Base-by-base conservation (phyloP, 768 basidiomycete genomes). In the Cystobasidium tubakii region DNA sequence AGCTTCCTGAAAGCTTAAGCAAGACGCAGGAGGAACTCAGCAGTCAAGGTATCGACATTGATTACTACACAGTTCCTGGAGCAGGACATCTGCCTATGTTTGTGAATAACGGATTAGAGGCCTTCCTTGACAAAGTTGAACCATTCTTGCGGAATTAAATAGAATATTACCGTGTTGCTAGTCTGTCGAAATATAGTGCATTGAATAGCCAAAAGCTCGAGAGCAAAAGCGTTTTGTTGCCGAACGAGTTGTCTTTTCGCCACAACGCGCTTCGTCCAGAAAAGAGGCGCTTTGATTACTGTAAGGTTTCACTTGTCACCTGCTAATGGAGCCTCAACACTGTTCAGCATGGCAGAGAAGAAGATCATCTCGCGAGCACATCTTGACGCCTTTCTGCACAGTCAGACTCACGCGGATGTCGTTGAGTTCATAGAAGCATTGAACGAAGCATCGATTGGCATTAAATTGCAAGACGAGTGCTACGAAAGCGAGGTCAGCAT, bases 361-460 rank as follows among this genome's bases (percentile, higher is more conserved):
- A 77, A 76, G 1, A 90, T 99, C 75, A 82, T 98, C 33, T 86
- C 88, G 0, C 86, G 85, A 34, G 86, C 85, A 3, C 93, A 97
- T 77, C 86, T 98, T 0, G 84, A 85, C 25, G 87, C 86, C n/a
- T 99, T 96, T 79, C 88, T 92, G 78, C 77, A 83, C 9, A 93
- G 91, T 0, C 80, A 84, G 60, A 89, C 92, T 0, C 87, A 92
- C 78, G 80, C 83, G 27, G 83, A 86, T 10, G 83, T 98, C 72
- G 80, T 91, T 6, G 79, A 83, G 0, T 92, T 91, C 77, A 85
- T 97, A 66, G 85, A 88, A 69, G 82, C 84, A 0, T 84, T 97
- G 36, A 97, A 96, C 79, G 85, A 87, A 21, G 83, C 88, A 0
- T 87, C 92, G 21, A 82, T 89, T 17, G 89, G 88, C 21, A 85